Evolutionary conservation across 495 filamentous ascomycete species (phyloP).

Genomic region (Penicillium macrosclerotiorum): DNA sequence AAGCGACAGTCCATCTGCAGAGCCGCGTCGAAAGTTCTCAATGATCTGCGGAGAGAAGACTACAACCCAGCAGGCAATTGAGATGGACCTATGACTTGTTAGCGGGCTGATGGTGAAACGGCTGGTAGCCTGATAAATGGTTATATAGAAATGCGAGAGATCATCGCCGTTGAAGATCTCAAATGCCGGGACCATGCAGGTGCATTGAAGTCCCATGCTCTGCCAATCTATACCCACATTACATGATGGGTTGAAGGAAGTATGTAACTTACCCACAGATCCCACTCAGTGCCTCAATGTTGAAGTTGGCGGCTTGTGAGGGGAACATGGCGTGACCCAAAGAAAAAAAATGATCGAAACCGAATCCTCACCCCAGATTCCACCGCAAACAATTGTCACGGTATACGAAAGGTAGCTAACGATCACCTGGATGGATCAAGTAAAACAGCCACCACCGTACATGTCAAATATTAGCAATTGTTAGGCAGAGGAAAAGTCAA

Average conservation of each 20-base stretch:
- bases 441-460: background rate
- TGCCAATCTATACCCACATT: background rate
- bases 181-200: background rate
- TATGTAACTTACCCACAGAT: slow-evolving; percentile 68
- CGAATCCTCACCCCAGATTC: background rate
- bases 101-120: background rate
- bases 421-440: background rate
- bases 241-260: background rate
- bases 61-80: slow-evolving; percentile 96
- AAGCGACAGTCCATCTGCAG: slow-evolving; percentile 85
- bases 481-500: slow-evolving; percentile 7
- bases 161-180: background rate
- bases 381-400: background rate
- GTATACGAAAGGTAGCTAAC: background rate
- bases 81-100: slow-evolving; percentile 66
- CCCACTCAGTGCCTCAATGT: slow-evolving; percentile 83
- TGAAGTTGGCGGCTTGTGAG: slow-evolving; percentile 63
- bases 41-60: slow-evolving; percentile 97
- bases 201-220: too few relatives aligned
- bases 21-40: slow-evolving; percentile 85
- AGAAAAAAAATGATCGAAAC: slow-evolving; percentile 12
- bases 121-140: too few relatives aligned
- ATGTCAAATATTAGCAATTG: slow-evolving; percentile 6
- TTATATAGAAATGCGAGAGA: slow-evolving; percentile 2
- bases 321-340: slow-evolving; percentile 60